Base-by-base conservation (phyloP, 108 stramenopile species). In the Mediolabrus comicus region DNA sequence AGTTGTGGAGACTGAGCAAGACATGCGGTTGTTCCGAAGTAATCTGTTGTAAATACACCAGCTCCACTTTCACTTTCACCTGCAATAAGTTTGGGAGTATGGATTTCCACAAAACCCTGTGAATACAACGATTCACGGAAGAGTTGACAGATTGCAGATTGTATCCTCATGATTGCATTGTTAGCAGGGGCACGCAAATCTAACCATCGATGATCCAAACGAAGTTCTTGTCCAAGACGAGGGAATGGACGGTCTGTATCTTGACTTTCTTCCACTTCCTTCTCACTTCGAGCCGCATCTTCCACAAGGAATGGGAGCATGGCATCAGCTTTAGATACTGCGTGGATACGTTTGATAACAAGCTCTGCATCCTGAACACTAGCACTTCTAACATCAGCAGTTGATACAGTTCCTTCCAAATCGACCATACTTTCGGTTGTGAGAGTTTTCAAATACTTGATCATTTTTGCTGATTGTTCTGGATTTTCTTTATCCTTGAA, bases 1-100 rank as follows among this genome's bases (percentile, higher is more conserved):
- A 98, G 78, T 72, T 98, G 98, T 2, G 98, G 98, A 4, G 95
- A 96, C 78, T 98, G 98, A 8, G 98, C 98, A 59, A 98, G 86
- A 83, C 98, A 98, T 0, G 97, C 98, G 3, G 86, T 88, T 46
- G 81, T 78, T 26, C 97, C 98, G 62, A 98, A 98, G 72, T 98
- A 98, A 69, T 98, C 97, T 8, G 98, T 98, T 7, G 87, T 96
- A 64, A 98, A 98, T 14, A 98, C 97, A 19, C 95, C 98, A 11
- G 96, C 93, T 13, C 98, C 98, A 67, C 90, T 90, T 72, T 98
- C 98, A 68, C 87, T 90, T 78, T 98, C 97, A 54, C 98, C 98
- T 2, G 92, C 92, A 69, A 98, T 95, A 31, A 98, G 66, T 77
- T 98, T 98, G 39, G 98, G 98, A 3, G 96, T 95, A 59, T 95